A percentile compares a stretch with the other conserved stretches of the same genome.
Evolutionary conservation across 2,329 filamentous ascomycete species (phyloP).

Genomic region (Dactylellina parvicollis): DNA sequence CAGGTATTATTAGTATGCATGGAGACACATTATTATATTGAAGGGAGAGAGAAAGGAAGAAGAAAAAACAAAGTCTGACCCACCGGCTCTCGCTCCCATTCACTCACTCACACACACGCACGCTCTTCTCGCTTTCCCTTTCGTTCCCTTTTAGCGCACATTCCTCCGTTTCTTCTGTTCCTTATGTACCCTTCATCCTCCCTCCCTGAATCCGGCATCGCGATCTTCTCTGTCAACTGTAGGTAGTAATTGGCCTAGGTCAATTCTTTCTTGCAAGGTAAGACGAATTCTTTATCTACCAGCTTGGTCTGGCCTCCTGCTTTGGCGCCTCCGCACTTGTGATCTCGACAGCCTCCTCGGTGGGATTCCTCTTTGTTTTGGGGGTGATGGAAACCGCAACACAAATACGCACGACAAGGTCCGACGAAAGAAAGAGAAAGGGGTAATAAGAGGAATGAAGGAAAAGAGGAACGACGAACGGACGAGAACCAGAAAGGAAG

Average conservation of each 20-base stretch:
- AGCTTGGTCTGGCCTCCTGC: background rate
- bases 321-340: background rate
- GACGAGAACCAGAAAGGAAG: background rate
- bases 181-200: constrained; percentile 50
- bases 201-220: constrained; percentile 44
- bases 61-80: constrained; percentile 12
- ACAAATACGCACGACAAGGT: constrained; percentile 9
- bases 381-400: background rate
- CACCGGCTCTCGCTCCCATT: constrained; percentile 43
- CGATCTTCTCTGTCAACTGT: constrained; percentile 51
- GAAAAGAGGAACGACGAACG: background rate
- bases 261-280: constrained; percentile 53
- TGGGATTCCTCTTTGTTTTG: background rate
- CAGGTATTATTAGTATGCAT: constrained; percentile 2
- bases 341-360: constrained; percentile 2
- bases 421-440: background rate
- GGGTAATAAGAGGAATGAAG: background rate
- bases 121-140: constrained; percentile 17
- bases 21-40: background rate
- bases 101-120: constrained; percentile 45
- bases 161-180: constrained; percentile 17
- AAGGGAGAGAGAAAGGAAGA: background rate
- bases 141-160: constrained; percentile 47
- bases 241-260: constrained; percentile 51
- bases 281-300: constrained; percentile 9